phyloP scores from a whole-genome alignment of 2,329 filamentous ascomycete genomes.

The Didymella sp. region DNA sequence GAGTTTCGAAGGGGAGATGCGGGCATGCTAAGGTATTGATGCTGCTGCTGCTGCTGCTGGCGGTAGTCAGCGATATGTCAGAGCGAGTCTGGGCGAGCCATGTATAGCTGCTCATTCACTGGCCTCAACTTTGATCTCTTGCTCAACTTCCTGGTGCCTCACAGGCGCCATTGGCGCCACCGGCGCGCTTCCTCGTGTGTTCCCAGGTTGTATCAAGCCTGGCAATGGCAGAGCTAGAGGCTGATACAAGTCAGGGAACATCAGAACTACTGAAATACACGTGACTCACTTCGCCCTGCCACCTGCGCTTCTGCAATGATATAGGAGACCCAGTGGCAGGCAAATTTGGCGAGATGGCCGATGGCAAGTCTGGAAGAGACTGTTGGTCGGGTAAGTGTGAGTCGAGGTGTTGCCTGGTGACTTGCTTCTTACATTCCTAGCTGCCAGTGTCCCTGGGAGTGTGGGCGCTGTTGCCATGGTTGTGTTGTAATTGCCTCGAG shows the following conservation, averaged over 20 bases:
- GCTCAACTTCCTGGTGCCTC: constrained; percentile 12
- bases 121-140: constrained; percentile 4
- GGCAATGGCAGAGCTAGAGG: constrained; percentile 1
- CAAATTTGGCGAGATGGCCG: not conserved
- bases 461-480: constrained; percentile 4
- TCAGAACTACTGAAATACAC: no score
- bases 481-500: not conserved
- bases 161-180: not conserved
- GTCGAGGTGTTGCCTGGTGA: not conserved
- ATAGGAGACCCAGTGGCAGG: not conserved
- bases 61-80: not conserved
- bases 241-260: constrained; percentile 1
- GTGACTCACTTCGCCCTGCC: constrained; percentile 15
- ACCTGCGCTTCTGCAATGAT: constrained; percentile 18
- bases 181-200: not conserved
- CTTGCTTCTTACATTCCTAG: constrained; percentile 12
- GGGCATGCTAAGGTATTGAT: not conserved
- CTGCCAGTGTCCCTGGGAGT: constrained; percentile 13
- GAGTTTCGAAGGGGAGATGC: not conserved
- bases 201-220: not conserved
- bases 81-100: not conserved
- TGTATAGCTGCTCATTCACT: not conserved
- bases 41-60: not conserved
- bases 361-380: constrained; percentile 1
- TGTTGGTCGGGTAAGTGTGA: not conserved